These are phyloP conservation scores for Ophidiomyces ophidiicola DNA, from an alignment of 2,329 filamentous ascomycete genomes.

Conservation along the genomic window DNA sequence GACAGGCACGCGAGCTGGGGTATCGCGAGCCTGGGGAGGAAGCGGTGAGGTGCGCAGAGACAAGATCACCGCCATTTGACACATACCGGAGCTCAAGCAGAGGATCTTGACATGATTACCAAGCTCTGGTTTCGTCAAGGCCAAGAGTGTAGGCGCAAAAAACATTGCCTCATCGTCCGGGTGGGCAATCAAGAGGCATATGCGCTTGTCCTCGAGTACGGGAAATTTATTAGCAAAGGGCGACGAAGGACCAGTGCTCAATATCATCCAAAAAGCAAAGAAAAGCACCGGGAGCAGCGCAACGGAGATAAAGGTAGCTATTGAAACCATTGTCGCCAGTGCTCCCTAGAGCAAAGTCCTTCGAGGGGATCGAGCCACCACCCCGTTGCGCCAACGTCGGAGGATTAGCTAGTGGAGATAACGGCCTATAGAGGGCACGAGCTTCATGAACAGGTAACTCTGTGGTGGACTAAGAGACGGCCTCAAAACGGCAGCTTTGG, in stretches of 20 bases:
- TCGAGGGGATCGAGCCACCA: neutral
- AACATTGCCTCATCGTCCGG: slow-evolving; percentile 99
- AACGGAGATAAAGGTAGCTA: slow-evolving; percentile 18
- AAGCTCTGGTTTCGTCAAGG: slow-evolving; percentile 64
- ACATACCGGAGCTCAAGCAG: slow-evolving; percentile 70
- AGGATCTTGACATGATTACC: slow-evolving; percentile 91
- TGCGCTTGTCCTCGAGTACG: slow-evolving; percentile 64
- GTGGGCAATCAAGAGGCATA: slow-evolving; percentile 88
- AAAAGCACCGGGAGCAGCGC: slow-evolving; percentile 31
- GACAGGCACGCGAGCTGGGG: too few relatives aligned
- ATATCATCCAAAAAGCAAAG: slow-evolving; percentile 34
- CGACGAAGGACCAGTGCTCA: slow-evolving; percentile 28
- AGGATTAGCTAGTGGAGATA: too few relatives aligned
- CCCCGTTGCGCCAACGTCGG: neutral
- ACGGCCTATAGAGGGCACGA: too few relatives aligned
- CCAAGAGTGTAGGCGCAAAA: slow-evolving; percentile 77
- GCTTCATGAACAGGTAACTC: too few relatives aligned
- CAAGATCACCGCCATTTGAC: too few relatives aligned
- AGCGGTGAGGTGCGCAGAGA: too few relatives aligned
- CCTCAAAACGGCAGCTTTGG: too few relatives aligned
- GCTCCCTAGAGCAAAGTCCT: neutral
- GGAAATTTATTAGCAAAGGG: slow-evolving; percentile 39
- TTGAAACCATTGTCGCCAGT: slow-evolving; percentile 10
- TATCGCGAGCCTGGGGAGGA: too few relatives aligned
- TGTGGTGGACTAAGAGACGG: too few relatives aligned